Percentiles rank a stretch among this genome's conserved stretches.
phyloP scores from a whole-genome alignment of 208 protist species.

The Crithidia expoeki region DNA sequence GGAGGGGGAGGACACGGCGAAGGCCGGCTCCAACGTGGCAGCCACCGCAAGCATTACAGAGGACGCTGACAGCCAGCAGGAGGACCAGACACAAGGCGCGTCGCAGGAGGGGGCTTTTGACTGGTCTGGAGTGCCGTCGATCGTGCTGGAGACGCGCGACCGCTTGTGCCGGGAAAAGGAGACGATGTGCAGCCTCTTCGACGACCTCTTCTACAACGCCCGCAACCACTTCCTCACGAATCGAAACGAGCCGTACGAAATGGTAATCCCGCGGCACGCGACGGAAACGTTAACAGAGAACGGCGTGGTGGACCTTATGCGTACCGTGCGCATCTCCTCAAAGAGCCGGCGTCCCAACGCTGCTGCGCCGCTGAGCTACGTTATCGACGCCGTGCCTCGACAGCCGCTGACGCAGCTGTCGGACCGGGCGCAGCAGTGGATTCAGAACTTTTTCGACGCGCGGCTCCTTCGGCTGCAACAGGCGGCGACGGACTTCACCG shows the following conservation, averaged over 20 bases:
- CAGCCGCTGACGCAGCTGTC: constrained; percentile 42
- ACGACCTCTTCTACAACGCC: constrained; percentile 81
- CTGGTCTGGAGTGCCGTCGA: constrained; percentile 32
- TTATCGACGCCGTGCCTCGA: constrained; percentile 24
- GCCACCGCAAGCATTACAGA: constrained; percentile 8
- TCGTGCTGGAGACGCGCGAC: constrained; percentile 53
- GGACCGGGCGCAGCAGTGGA: constrained; percentile 40
- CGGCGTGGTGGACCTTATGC: constrained; percentile 58
- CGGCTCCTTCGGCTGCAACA: constrained; percentile 27
- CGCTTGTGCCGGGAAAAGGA: constrained; percentile 48
- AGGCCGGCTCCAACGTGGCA: constrained; percentile 1
- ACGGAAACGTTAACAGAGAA: constrained; percentile 35
- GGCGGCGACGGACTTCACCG: constrained; percentile 16
- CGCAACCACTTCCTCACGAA: constrained; percentile 64
- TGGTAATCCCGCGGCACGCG: constrained; percentile 26
- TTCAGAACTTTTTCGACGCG: constrained; percentile 33
- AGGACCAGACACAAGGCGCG: not conserved
- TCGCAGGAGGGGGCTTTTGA: constrained; percentile 32
- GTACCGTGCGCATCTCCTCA: constrained; percentile 33
- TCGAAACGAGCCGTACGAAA: constrained; percentile 43
- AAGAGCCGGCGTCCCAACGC: constrained; percentile 2
- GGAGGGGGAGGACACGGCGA: constrained; percentile 21
- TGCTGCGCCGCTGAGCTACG: constrained; percentile 27
- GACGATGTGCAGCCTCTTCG: constrained; percentile 47
- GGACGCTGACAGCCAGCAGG: constrained; percentile 11